Evolutionary conservation across 805 yeast species (phyloP).

Genomic region (Tetrapisispora namnaoensis): DNA sequence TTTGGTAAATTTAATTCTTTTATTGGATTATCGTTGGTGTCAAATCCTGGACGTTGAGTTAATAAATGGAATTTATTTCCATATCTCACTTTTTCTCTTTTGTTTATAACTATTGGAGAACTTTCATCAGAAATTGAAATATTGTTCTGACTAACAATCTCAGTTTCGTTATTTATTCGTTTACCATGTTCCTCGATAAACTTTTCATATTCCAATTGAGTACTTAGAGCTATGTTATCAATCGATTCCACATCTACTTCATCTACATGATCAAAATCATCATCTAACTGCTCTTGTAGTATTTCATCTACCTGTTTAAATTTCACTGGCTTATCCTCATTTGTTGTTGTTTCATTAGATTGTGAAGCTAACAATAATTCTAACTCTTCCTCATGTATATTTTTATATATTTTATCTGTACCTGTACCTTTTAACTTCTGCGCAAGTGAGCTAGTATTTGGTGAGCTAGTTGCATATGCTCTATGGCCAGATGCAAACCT

Average conservation of each 20-base stretch:
- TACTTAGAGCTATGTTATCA: not conserved
- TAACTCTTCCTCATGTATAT: not conserved
- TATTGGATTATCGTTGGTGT: constrained; percentile 8
- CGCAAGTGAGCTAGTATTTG: not conserved
- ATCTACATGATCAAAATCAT: constrained; percentile 2
- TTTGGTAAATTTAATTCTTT: constrained; percentile 12
- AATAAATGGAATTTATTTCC: constrained; percentile 24
- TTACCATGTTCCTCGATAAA: not conserved
- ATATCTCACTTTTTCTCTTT: constrained; percentile 5
- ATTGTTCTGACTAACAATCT: not conserved
- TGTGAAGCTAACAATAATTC: not conserved
- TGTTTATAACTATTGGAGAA: not conserved
- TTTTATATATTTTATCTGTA: not conserved
- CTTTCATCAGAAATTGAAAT: not conserved
- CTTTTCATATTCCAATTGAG: not conserved
- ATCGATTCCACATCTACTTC: not conserved
- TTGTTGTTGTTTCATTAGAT: not conserved
- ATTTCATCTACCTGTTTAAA: not conserved
- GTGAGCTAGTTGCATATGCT: not conserved
- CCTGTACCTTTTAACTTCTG: not conserved
- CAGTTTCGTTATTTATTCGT: not conserved
- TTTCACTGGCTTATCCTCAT: not conserved
- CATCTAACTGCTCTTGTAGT: not conserved
- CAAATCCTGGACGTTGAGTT: constrained; percentile 24
- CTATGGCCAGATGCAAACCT: not conserved